A percentile compares a stretch with the other conserved stretches of the same genome.
Conservation (phyloP, 2,329 filamentous ascomycete genomes). For the Diplodia mutila region DNA sequence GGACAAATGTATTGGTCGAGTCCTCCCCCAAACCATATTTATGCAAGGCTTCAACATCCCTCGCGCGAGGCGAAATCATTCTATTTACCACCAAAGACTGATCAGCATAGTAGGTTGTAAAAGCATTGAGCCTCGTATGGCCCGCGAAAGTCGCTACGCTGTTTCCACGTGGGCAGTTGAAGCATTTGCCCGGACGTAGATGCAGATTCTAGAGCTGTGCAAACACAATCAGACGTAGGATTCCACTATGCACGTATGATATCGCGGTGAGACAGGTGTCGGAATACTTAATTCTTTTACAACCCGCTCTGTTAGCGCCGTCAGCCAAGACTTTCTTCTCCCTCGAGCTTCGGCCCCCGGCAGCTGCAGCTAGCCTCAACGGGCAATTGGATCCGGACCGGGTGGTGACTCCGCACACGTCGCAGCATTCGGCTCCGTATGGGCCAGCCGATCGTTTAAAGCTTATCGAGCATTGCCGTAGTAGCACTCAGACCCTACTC, state of each 20-base stretch:
- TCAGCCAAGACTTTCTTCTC: constrained; percentile 5
- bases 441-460: neutral
- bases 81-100: neutral
- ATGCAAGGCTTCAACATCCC: neutral
- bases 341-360: constrained; percentile 1
- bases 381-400: constrained; percentile 8
- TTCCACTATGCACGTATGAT: neutral
- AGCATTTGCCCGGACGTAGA: neutral
- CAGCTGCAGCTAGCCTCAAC: constrained; percentile 13
- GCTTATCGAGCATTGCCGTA: neutral
- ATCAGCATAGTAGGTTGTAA: neutral
- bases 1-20: neutral
- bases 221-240: neutral
- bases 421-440: neutral
- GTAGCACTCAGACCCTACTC: neutral
- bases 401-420: constrained; percentile 10
- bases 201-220: neutral
- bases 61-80: neutral
- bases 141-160: neutral
- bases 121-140: no score
- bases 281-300: no score
- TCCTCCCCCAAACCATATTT: neutral
- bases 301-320: neutral
- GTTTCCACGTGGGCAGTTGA: neutral
- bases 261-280: no score